These are phyloP conservation scores for Forsythia suspensa DNA, from an alignment of 257 asterid species.

Conservation along the genomic window DNA sequence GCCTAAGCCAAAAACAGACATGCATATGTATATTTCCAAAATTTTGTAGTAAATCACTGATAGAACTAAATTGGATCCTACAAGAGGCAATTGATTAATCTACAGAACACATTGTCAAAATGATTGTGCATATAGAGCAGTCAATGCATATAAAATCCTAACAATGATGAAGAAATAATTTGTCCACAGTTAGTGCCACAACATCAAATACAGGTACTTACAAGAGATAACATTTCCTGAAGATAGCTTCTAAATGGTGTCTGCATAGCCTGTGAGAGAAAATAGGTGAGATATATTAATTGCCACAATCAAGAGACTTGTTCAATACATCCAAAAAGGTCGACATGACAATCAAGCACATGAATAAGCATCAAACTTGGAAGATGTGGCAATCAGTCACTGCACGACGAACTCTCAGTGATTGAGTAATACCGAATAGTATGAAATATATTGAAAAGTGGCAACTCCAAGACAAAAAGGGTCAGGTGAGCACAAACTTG, in stretches of 20 bases:
- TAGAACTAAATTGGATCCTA: background rate
- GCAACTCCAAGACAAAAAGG: background rate
- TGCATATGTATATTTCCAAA: background rate
- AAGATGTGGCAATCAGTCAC: background rate
- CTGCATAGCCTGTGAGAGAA: constrained; percentile 72
- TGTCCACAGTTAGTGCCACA: background rate
- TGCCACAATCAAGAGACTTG: background rate
- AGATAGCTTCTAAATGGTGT: constrained; percentile 88
- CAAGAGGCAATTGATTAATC: background rate
- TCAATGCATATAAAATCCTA: background rate
- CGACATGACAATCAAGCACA: background rate
- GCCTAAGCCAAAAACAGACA: background rate
- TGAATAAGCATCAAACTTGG: background rate
- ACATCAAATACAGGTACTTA: constrained; percentile 42
- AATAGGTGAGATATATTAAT: background rate
- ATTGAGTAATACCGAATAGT: background rate
- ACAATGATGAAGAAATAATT: background rate
- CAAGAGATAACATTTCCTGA: constrained; percentile 75
- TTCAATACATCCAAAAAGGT: background rate
- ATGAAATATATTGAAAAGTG: background rate
- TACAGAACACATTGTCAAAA: background rate
- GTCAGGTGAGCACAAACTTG: background rate
- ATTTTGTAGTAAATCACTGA: background rate
- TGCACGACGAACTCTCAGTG: background rate
- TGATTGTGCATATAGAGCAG: background rate